These are phyloP conservation scores for Tylopilus subfusipes DNA, from an alignment of 768 basidiomycete species.

Conservation along the genomic window DNA sequence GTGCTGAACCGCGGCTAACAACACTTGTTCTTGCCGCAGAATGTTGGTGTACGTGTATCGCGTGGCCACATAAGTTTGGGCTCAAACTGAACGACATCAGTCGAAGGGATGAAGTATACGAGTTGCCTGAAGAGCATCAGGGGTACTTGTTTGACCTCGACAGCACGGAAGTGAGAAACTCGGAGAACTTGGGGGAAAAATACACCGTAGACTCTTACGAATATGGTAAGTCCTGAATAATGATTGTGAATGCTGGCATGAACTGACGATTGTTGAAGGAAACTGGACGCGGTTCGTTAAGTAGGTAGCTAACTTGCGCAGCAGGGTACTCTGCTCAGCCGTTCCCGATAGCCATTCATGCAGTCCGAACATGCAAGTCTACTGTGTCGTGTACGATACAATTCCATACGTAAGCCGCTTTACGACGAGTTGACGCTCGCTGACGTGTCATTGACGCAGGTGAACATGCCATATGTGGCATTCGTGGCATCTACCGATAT, in stretches of 20 bases:
- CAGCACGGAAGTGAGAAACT: slow-evolving; percentile 42
- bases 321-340: slow-evolving; percentile 1
- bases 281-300: slow-evolving; percentile 79
- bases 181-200: slow-evolving; percentile 29
- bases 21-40: slow-evolving; percentile 26
- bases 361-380: slow-evolving; percentile 53
- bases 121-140: slow-evolving; percentile 34
- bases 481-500: slow-evolving; percentile 53
- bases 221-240: slow-evolving; percentile 39
- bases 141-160: slow-evolving; percentile 65
- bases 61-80: not conserved
- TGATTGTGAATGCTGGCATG: not conserved
- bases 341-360: slow-evolving; percentile 60
- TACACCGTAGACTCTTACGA: slow-evolving; percentile 57
- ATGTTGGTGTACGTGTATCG: slow-evolving; percentile 41
- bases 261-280: slow-evolving; percentile 37
- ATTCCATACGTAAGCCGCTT: slow-evolving; percentile 44
- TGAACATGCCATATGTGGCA: slow-evolving; percentile 59
- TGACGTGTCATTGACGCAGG: slow-evolving; percentile 36
- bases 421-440: not conserved
- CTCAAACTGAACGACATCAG: slow-evolving; percentile 27
- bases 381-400: slow-evolving; percentile 60
- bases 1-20: slow-evolving; percentile 1
- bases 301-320: slow-evolving; percentile 35
- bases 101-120: slow-evolving; percentile 40